phyloP scores from a whole-genome alignment of 805 yeast species.

The Yarrowia sp. region DNA sequence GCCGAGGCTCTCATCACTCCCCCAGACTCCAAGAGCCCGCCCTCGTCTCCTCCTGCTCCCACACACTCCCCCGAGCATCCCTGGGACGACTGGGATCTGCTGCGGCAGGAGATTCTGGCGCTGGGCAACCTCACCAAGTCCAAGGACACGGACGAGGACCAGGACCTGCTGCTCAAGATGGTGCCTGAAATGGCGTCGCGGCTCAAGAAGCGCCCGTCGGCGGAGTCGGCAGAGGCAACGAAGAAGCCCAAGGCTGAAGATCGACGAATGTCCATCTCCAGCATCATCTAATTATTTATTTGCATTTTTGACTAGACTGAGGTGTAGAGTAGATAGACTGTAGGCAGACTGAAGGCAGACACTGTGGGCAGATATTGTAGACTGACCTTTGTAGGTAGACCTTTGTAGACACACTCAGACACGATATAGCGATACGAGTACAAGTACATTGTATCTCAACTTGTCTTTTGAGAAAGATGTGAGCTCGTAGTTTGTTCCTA shows the following conservation, averaged over 20 bases:
- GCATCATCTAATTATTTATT: constrained; percentile 36
- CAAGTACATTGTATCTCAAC: too few relatives aligned
- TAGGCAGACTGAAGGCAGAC: too few relatives aligned
- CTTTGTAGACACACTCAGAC: too few relatives aligned
- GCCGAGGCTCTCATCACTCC: constrained; percentile 22
- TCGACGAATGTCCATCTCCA: constrained; percentile 29
- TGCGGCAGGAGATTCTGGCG: constrained; percentile 32
- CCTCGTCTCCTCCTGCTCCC: neutral
- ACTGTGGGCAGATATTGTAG: too few relatives aligned
- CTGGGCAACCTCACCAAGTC: constrained; percentile 10
- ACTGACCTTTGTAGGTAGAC: too few relatives aligned
- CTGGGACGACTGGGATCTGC: constrained; percentile 32
- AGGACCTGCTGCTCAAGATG: constrained; percentile 20
- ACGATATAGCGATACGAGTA: too few relatives aligned
- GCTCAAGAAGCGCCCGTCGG: constrained; percentile 3
- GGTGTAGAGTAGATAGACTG: neutral
- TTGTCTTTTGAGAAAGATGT: too few relatives aligned
- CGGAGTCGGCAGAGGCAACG: neutral
- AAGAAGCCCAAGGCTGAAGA: constrained; percentile 37
- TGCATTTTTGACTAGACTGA: constrained; percentile 1
- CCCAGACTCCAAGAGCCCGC: constrained; percentile 25
- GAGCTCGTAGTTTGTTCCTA: neutral
- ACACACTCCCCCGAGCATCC: neutral
- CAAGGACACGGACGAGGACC: constrained; percentile 17
- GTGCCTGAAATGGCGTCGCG: constrained; percentile 27